A percentile compares a stretch with the other conserved stretches of the same genome.
These are phyloP conservation scores for Penicillium desertorum DNA, from an alignment of 495 filamentous ascomycete genomes.

Conservation along the genomic window DNA sequence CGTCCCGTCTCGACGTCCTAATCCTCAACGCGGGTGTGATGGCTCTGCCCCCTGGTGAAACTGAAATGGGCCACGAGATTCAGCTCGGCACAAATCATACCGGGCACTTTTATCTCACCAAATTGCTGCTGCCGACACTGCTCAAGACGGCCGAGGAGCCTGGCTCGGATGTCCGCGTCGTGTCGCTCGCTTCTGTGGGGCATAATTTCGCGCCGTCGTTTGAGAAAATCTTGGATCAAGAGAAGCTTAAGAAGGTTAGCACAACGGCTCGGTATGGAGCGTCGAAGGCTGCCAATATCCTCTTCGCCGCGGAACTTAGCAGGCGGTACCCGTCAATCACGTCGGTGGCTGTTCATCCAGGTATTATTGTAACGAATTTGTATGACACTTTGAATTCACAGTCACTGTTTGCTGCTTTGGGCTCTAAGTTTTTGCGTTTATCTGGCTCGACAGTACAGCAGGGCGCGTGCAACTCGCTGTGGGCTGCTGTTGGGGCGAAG, in stretches of 20 bases:
- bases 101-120: constrained; percentile 60
- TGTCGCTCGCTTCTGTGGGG: constrained; percentile 43
- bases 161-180: constrained; percentile 44
- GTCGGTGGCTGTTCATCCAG: constrained; percentile 49
- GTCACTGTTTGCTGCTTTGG: constrained; percentile 12
- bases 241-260: constrained; percentile 39
- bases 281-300: constrained; percentile 58
- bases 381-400: constrained; percentile 20
- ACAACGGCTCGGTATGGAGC: constrained; percentile 53
- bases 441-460: constrained; percentile 26
- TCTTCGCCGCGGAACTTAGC: constrained; percentile 53
- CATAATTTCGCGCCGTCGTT: constrained; percentile 31
- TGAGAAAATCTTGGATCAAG: constrained; percentile 31
- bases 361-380: constrained; percentile 38
- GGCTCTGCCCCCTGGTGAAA: constrained; percentile 45
- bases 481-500: constrained; percentile 40
- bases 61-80: constrained; percentile 49
- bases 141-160: constrained; percentile 33
- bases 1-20: constrained; percentile 59
- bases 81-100: constrained; percentile 61
- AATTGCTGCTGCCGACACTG: constrained; percentile 38
- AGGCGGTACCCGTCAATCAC: constrained; percentile 46
- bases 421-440: constrained; percentile 13
- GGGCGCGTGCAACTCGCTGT: constrained; percentile 41
- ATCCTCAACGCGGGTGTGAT: constrained; percentile 66